These are phyloP conservation scores for Pyrenophora seminiperda DNA, from an alignment of 2,329 filamentous ascomycete species.

Conservation along the genomic window DNA sequence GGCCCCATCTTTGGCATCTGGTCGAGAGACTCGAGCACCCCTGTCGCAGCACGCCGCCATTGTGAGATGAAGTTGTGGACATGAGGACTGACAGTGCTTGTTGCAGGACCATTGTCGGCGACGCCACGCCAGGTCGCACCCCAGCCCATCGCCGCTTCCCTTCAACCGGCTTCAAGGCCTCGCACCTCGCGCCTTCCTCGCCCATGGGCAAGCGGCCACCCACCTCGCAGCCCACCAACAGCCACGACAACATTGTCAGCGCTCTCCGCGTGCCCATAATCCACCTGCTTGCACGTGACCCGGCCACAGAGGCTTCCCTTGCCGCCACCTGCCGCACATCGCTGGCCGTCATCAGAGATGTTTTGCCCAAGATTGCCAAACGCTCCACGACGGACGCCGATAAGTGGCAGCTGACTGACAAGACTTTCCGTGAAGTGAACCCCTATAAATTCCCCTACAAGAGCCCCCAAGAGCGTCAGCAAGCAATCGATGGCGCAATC, in stretches of 20 bases:
- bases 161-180: conserved; percentile 43
- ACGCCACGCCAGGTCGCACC: conserved; percentile 39
- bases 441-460: conserved; percentile 66
- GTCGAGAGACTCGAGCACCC: conserved; percentile 21
- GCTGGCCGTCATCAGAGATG: conserved; percentile 34
- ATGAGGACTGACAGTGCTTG: conserved; percentile 39
- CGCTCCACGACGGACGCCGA: conserved; percentile 55
- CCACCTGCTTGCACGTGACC: conserved; percentile 59
- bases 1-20: conserved; percentile 25
- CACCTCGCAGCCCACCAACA: conserved; percentile 50
- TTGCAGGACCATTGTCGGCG: conserved; percentile 45
- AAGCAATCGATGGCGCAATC: conserved; percentile 66
- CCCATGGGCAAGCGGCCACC: conserved; percentile 44
- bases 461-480: conserved; percentile 59
- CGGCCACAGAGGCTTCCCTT: conserved; percentile 38
- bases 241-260: conserved; percentile 40
- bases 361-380: conserved; percentile 58
- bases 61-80: conserved; percentile 18
- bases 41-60: conserved; percentile 7
- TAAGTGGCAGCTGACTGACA: conserved; percentile 58
- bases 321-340: conserved; percentile 41
- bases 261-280: conserved; percentile 54
- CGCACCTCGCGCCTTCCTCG: conserved; percentile 46
- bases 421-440: conserved; percentile 65
- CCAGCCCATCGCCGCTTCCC: conserved; percentile 45